Percentiles rank a stretch among this genome's conserved stretches.
phyloP scores from a whole-genome alignment of 495 filamentous ascomycete species.

The Aspergillus affinis region DNA sequence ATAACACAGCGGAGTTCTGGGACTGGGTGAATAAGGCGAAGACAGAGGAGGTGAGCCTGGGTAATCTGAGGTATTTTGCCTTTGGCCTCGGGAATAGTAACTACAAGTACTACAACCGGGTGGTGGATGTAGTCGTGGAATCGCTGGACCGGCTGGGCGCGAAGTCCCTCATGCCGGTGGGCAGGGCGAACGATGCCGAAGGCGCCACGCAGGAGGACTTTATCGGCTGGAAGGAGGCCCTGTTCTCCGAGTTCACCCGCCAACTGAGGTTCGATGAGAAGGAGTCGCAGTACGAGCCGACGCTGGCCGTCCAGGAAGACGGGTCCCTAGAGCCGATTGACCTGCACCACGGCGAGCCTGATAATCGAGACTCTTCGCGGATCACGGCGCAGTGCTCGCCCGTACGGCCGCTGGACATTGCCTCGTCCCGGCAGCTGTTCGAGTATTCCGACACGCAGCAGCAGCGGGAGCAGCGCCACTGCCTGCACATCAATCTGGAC shows the following conservation, averaged over 20 bases:
- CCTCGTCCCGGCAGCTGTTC: conserved; percentile 40
- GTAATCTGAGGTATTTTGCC: conserved; percentile 40
- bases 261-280: conserved; percentile 39
- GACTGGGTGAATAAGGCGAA: conserved; percentile 38
- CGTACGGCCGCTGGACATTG: conserved; percentile 33
- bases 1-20: conserved; percentile 50
- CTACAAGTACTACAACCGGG: conserved; percentile 53
- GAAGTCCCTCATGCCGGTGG: conserved; percentile 34
- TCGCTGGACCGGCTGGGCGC: conserved; percentile 40
- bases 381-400: conserved; percentile 30
- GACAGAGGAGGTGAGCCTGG: conserved; percentile 26
- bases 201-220: conserved; percentile 53
- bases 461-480: conserved; percentile 28
- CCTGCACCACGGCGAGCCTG: conserved; percentile 41
- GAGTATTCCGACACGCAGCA: conserved; percentile 19
- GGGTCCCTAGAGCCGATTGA: conserved; percentile 37
- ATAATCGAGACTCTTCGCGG: conserved; percentile 22
- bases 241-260: conserved; percentile 38
- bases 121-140: conserved; percentile 42
- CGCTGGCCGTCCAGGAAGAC: conserved; percentile 39
- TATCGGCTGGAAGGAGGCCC: conserved; percentile 47
- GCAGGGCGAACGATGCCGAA: conserved; percentile 47
- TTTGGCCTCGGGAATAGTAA: conserved; percentile 52
- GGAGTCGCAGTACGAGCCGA: conserved; percentile 40
- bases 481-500: conserved; percentile 53